Evolutionary conservation across 1,284 basidiomycete genomes (phyloP), one percentile per base, ranked within the genome.

Genomic region (Cryptococcus sp.): DNA sequence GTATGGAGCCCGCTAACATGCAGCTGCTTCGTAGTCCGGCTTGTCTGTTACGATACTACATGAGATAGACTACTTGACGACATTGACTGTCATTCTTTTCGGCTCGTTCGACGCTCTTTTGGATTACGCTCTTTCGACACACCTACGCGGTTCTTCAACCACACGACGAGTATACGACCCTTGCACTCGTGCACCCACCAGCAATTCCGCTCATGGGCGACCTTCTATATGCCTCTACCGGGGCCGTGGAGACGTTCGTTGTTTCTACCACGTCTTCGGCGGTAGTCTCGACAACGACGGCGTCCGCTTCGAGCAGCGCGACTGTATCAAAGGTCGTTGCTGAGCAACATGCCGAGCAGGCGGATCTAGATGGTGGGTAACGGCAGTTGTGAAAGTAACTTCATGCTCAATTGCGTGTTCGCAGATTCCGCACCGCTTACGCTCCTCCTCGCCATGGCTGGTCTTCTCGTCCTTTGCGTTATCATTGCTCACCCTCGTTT

Each of bases 401-500:
- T 19, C 7, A 10, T 20, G 25, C 29, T 19, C 43, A 34, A 37
- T 38, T 40, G 39, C 50, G 26, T 22, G 43, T 38, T 17, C 10
- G 37, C 47, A 66, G 67, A 44, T n/a, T 44, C 55, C n/a, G 68
- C 63, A 38, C 63, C 69, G 1, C 52, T 60, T 7, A 63, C 69
- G 54, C 57, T 75, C 41, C 59, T 68, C 20, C 62, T 73, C 13
- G 64, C 62, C 1, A 52, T 67, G 13, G 65, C 58, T 0, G 69
- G 44, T 4, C 54, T 78, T 17, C 57, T 75, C 10, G 55, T 64
- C 37, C 34, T 73, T 16, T 64, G 63, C 55, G 64, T 77, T 50
- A 46, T 74, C 40, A 46, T 73, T n/a, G 55, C 64, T 4, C 69
- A 73, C 51, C 64, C 72, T 25, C 66, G 73, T n/a, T 75, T 78